Percentiles rank a stretch among this genome's conserved stretches.
Evolutionary conservation across 176 grass and related monocot genomes (phyloP).

Genomic region (Carex scoparia): DNA sequence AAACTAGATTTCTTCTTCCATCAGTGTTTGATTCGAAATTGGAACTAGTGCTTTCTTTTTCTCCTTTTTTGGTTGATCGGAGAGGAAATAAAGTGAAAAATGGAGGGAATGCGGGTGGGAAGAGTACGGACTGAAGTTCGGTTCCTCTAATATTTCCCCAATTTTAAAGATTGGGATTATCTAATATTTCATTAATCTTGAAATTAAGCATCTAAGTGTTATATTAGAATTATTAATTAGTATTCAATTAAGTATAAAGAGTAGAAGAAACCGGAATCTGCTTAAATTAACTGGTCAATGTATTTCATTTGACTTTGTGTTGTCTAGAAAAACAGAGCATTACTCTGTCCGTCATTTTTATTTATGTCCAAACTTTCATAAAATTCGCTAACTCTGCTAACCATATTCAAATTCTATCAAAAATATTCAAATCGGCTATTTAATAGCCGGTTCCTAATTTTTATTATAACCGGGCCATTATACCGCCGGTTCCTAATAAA

Average conservation of each 20-base stretch:
- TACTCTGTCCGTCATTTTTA: neutral
- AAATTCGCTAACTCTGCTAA: no score
- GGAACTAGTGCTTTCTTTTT: neutral
- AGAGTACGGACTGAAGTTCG: neutral
- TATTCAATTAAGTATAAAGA: neutral
- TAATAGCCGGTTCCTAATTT: no score
- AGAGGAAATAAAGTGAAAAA: neutral
- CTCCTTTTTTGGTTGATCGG: neutral
- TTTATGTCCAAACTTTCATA: no score
- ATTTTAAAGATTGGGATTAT: neutral
- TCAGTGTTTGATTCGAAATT: neutral
- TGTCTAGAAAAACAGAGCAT: neutral
- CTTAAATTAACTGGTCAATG: neutral
- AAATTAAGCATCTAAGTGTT: neutral
- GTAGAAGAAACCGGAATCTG: neutral
- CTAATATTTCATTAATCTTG: no score
- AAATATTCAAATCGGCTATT: no score
- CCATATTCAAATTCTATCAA: no score
- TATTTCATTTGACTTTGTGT: neutral
- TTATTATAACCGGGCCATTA: no score
- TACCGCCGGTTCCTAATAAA: no score
- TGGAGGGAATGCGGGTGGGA: neutral
- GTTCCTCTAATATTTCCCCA: neutral
- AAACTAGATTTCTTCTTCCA: slow-evolving; percentile 10
- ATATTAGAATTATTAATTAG: neutral